phyloP scores from a whole-genome alignment of 768 basidiomycete species.

The Suillus occidentalis region DNA sequence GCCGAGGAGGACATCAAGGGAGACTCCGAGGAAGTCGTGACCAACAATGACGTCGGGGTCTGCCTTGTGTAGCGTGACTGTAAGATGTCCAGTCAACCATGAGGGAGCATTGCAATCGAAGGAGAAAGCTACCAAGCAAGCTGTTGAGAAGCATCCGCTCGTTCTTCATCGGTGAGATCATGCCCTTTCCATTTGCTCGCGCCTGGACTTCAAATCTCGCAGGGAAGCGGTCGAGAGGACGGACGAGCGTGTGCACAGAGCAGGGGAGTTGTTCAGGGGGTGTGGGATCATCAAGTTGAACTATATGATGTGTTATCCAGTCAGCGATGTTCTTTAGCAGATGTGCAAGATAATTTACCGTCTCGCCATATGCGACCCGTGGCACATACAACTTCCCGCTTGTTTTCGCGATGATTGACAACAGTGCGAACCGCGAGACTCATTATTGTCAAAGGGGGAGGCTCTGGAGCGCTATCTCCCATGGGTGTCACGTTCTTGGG shows the following conservation, averaged over 20 bases:
- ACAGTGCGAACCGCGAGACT: slow-evolving; percentile 87
- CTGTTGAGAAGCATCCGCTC: slow-evolving; percentile 86
- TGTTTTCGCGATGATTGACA: slow-evolving; percentile 92
- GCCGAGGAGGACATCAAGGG: slow-evolving; percentile 86
- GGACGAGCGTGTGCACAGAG: slow-evolving; percentile 82
- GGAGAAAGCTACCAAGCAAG: slow-evolving; percentile 57
- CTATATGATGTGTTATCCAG: slow-evolving; percentile 38
- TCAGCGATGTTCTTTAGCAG: neutral
- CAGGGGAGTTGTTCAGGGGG: slow-evolving; percentile 87
- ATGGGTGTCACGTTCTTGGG: slow-evolving; percentile 90
- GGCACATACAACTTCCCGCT: slow-evolving; percentile 88
- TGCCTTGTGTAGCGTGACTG: slow-evolving; percentile 75
- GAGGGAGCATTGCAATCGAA: neutral
- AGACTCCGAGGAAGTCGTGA: slow-evolving; percentile 89
- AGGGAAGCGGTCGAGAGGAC: slow-evolving; percentile 87
- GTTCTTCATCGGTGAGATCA: slow-evolving; percentile 71
- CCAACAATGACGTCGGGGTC: slow-evolving; percentile 96
- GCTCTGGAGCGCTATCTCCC: slow-evolving; percentile 70
- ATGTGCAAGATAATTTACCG: slow-evolving; percentile 37
- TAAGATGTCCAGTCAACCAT: slow-evolving; percentile 6
- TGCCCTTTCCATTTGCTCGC: slow-evolving; percentile 60
- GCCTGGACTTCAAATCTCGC: slow-evolving; percentile 75
- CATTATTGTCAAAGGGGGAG: slow-evolving; percentile 88
- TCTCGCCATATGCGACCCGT: slow-evolving; percentile 83
- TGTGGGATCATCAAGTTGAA: slow-evolving; percentile 86